Conservation (phyloP, 1,139 yeast species). For the Hyphopichia buzzinii region DNA sequence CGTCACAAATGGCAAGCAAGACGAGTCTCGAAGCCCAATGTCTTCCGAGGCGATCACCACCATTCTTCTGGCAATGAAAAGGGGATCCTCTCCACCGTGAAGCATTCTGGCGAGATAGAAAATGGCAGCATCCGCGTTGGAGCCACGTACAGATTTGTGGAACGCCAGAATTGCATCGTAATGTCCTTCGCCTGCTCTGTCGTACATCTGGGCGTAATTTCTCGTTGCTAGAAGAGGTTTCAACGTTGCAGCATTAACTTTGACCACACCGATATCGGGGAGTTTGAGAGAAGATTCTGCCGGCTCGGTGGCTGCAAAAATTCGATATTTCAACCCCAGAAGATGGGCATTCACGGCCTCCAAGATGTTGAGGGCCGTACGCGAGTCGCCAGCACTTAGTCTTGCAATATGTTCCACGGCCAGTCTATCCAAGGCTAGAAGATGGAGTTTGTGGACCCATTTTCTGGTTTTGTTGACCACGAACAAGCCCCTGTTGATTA, state of each 20-base stretch:
- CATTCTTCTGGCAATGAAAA: slow-evolving; percentile 89
- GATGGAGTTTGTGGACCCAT: slow-evolving; percentile 32
- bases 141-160: slow-evolving; percentile 87
- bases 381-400: slow-evolving; percentile 85
- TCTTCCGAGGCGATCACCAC: slow-evolving; percentile 92
- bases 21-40: slow-evolving; percentile 77
- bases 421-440: slow-evolving; percentile 52
- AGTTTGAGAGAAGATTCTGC: slow-evolving; percentile 17
- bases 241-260: slow-evolving; percentile 34
- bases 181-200: slow-evolving; percentile 85
- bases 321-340: slow-evolving; percentile 30
- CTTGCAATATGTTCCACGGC: slow-evolving; percentile 70
- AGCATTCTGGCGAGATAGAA: slow-evolving; percentile 86
- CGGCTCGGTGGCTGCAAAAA: slow-evolving; percentile 10
- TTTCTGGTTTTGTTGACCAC: slow-evolving; percentile 60
- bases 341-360: slow-evolving; percentile 50
- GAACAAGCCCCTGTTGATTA: slow-evolving; percentile 62
- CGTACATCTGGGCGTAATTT: slow-evolving; percentile 66
- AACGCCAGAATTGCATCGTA: slow-evolving; percentile 94
- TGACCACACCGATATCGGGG: slow-evolving; percentile 27
- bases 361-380: slow-evolving; percentile 75
- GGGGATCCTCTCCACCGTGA: slow-evolving; percentile 89
- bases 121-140: slow-evolving; percentile 84
- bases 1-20: slow-evolving; percentile 82
- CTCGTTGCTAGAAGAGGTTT: slow-evolving; percentile 34